Conservation (phyloP, 768 basidiomycete species). For the Phaeotremella skinneri region DNA sequence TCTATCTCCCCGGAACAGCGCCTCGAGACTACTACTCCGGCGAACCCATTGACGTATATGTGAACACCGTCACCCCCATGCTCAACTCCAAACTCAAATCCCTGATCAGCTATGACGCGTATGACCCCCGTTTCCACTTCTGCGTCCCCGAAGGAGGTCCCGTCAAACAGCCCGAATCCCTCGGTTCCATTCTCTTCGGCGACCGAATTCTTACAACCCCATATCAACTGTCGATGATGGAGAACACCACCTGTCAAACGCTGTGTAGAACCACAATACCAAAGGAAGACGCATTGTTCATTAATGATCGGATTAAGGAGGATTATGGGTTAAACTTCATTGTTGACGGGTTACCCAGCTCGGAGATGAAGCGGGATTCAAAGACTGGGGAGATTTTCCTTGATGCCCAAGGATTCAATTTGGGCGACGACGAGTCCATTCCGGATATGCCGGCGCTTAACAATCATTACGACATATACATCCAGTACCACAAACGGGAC, state of each 20-base stretch:
- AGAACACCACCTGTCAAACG: slow-evolving; percentile 67
- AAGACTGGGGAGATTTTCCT: slow-evolving; percentile 82
- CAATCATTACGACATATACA: slow-evolving; percentile 70
- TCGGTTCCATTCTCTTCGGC: slow-evolving; percentile 94
- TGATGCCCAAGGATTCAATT: slow-evolving; percentile 80
- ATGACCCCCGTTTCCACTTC: slow-evolving; percentile 77
- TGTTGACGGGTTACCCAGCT: slow-evolving; percentile 87
- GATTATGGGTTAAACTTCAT: slow-evolving; percentile 94
- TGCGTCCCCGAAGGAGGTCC: slow-evolving; percentile 73
- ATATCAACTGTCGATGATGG: slow-evolving; percentile 83
- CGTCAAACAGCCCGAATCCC: slow-evolving; percentile 63
- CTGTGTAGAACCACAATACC: slow-evolving; percentile 68
- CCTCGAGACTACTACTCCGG: slow-evolving; percentile 74
- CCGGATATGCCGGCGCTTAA: slow-evolving; percentile 69
- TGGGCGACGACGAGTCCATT: slow-evolving; percentile 62
- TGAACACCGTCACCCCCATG: slow-evolving; percentile 88
- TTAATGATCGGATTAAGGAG: slow-evolving; percentile 86
- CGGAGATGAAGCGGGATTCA: slow-evolving; percentile 81
- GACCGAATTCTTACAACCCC: slow-evolving; percentile 90
- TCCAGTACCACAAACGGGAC: slow-evolving; percentile 75
- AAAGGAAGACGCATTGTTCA: slow-evolving; percentile 74
- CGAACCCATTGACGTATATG: slow-evolving; percentile 61
- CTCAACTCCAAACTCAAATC: slow-evolving; percentile 54
- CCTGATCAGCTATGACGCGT: slow-evolving; percentile 75
- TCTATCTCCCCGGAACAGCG: slow-evolving; percentile 84